Percentiles rank a stretch among this genome's conserved stretches.
These are phyloP conservation scores for Wallacemonas collosoma DNA, from an alignment of 208 protist genomes.

Conservation along the genomic window DNA sequence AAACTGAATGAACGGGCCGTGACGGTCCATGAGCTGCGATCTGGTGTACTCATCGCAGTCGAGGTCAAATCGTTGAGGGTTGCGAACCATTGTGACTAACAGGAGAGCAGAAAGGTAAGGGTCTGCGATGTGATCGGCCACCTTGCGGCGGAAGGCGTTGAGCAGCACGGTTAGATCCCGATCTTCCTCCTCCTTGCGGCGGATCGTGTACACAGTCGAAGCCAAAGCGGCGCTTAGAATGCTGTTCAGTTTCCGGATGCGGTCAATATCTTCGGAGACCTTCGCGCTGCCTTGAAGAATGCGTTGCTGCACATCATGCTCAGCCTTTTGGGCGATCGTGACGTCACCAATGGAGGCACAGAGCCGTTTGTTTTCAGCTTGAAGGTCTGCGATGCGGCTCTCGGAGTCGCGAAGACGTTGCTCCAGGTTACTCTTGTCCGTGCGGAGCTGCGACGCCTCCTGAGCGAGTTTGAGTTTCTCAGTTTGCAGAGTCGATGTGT, in stretches of 20 bases:
- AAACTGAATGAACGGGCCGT: constrained; percentile 73
- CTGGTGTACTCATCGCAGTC: constrained; percentile 65
- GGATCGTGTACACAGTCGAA: constrained; percentile 85
- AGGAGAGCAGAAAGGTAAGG: constrained; percentile 63
- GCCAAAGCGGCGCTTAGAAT: constrained; percentile 54
- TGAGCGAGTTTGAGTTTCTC: constrained; percentile 50
- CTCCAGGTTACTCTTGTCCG: constrained; percentile 54
- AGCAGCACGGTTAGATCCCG: constrained; percentile 70
- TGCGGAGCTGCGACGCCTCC: constrained; percentile 47
- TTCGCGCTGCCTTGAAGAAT: constrained; percentile 30
- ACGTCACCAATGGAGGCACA: constrained; percentile 39
- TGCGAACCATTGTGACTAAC: constrained; percentile 66
- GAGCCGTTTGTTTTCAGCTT: constrained; percentile 60
- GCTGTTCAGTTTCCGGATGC: constrained; percentile 39
- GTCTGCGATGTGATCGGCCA: constrained; percentile 64
- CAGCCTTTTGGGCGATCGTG: constrained; percentile 14
- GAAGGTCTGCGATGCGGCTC: constrained; percentile 37
- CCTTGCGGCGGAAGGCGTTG: constrained; percentile 69
- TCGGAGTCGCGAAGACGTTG: constrained; percentile 66
- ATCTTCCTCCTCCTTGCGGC: constrained; percentile 76
- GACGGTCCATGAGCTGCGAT: constrained; percentile 52
- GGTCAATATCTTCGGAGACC: constrained; percentile 40
- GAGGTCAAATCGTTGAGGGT: constrained; percentile 70
- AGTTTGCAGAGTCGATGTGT: constrained; percentile 36
- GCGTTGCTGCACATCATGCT: constrained; percentile 34